Conservation (phyloP, 148 eudicot genomes). For the Diospyros kaki region DNA sequence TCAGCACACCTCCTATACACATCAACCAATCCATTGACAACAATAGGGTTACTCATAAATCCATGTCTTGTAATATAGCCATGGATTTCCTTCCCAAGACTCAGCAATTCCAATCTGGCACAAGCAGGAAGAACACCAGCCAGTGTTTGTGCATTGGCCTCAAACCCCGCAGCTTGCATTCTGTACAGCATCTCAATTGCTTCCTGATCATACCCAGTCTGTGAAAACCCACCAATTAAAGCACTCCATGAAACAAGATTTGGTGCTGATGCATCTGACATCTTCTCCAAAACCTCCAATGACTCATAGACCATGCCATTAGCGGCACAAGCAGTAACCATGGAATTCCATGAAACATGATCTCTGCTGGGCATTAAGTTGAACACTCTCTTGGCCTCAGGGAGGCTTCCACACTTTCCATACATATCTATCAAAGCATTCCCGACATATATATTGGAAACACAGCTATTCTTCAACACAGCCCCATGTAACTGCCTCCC, state of each 20-base stretch:
- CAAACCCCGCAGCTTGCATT: conserved; percentile 38
- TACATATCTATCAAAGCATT: conserved; percentile 68
- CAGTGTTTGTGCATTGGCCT: conserved; percentile 48
- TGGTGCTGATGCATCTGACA: conserved; percentile 37
- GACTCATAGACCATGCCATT: conserved; percentile 47
- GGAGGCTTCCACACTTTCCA: conserved; percentile 48
- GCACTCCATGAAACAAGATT: conserved; percentile 55
- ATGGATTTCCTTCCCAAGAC: conserved; percentile 50
- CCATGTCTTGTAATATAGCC: conserved; percentile 44
- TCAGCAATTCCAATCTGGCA: conserved; percentile 33
- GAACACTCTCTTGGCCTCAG: conserved; percentile 37
- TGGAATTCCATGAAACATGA: conserved; percentile 57
- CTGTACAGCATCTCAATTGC: conserved; percentile 38
- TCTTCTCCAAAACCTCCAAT: conserved; percentile 36
- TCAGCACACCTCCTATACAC: conserved; percentile 52
- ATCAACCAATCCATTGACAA: conserved; percentile 56
- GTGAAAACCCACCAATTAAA: conserved; percentile 52
- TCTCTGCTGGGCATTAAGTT: conserved; percentile 30
- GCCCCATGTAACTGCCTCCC: conserved; percentile 61
- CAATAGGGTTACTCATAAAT: conserved; percentile 34
- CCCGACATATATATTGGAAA: conserved; percentile 42
- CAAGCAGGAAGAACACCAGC: conserved; percentile 59
- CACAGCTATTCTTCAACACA: conserved; percentile 35
- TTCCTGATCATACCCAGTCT: conserved; percentile 42
- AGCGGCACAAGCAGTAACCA: conserved; percentile 41